A percentile compares a stretch with the other conserved stretches of the same genome.
phyloP scores from a whole-genome alignment of 2,329 filamentous ascomycete genomes.

The Cephalotrichum gorgonifer region DNA sequence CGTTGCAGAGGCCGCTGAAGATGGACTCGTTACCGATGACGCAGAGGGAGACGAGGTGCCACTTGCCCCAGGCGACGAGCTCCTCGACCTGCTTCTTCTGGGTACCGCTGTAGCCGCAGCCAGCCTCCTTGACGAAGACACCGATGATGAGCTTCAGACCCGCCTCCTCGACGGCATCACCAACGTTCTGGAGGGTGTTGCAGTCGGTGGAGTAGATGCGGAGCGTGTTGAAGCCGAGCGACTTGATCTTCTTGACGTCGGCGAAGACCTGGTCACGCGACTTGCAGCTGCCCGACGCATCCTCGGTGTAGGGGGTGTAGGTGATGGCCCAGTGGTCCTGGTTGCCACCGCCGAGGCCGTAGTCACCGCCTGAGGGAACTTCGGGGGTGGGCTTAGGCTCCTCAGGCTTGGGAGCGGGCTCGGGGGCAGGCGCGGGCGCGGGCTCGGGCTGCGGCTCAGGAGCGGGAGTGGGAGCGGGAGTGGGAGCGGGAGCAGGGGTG shows the following conservation, averaged over 20 bases:
- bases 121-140: constrained; percentile 66
- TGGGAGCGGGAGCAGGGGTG: constrained; percentile 16
- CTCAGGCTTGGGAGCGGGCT: constrained; percentile 12
- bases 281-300: constrained; percentile 54
- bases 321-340: constrained; percentile 62
- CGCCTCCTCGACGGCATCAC: constrained; percentile 52
- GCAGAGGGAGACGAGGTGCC: constrained; percentile 66
- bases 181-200: constrained; percentile 66
- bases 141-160: constrained; percentile 76
- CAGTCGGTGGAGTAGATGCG: constrained; percentile 94
- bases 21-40: constrained; percentile 88
- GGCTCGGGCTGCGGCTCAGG: constrained; percentile 13
- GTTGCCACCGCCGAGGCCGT: constrained; percentile 28
- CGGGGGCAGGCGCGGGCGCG: constrained; percentile 11
- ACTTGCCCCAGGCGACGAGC: constrained; percentile 64
- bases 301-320: constrained; percentile 62
- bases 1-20: constrained; percentile 60
- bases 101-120: constrained; percentile 48
- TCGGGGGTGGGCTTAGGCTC: constrained; percentile 13
- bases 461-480: constrained; percentile 14
- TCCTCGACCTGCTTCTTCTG: constrained; percentile 64
- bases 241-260: constrained; percentile 53
- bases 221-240: constrained; percentile 56
- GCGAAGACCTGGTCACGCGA: constrained; percentile 38
- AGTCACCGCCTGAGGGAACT: constrained; percentile 12